Evolutionary conservation across 306 rosid genomes (phyloP).

Genomic region (Fragaria ananassa): DNA sequence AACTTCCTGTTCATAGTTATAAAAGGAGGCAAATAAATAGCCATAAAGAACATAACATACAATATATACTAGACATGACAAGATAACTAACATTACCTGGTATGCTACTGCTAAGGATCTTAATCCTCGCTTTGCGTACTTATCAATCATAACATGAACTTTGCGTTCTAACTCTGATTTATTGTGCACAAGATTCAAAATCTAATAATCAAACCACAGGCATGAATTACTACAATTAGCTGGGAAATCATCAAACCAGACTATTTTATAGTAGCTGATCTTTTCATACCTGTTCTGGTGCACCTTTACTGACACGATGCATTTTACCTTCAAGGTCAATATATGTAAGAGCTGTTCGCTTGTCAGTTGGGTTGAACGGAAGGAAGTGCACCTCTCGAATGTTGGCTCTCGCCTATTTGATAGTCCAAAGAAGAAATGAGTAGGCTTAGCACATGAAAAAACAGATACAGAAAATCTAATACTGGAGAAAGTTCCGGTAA

Average conservation of each 20-base stretch:
- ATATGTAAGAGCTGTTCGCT: conserved; percentile 81
- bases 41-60: conserved; percentile 1
- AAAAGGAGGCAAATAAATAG: not conserved
- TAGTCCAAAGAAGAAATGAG: conserved; percentile 19
- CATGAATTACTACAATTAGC: conserved; percentile 16
- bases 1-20: conserved; percentile 52
- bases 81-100: conserved; percentile 47
- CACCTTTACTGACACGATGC: conserved; percentile 91
- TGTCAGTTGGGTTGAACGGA: conserved; percentile 88
- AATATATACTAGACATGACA: not conserved
- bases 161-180: conserved; percentile 65
- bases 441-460: conserved; percentile 11
- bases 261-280: not conserved
- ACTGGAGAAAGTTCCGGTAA: not conserved
- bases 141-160: conserved; percentile 69
- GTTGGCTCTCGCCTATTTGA: conserved; percentile 64
- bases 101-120: conserved; percentile 82
- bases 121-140: conserved; percentile 71
- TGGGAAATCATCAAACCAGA: conserved; percentile 17
- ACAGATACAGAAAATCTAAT: not conserved
- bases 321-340: conserved; percentile 58
- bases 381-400: conserved; percentile 78
- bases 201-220: conserved; percentile 40
- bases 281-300: conserved; percentile 74
- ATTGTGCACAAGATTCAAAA: conserved; percentile 70